Conservation (phyloP, 2,329 filamentous ascomycete species). For the Aspergillus sp. region DNA sequence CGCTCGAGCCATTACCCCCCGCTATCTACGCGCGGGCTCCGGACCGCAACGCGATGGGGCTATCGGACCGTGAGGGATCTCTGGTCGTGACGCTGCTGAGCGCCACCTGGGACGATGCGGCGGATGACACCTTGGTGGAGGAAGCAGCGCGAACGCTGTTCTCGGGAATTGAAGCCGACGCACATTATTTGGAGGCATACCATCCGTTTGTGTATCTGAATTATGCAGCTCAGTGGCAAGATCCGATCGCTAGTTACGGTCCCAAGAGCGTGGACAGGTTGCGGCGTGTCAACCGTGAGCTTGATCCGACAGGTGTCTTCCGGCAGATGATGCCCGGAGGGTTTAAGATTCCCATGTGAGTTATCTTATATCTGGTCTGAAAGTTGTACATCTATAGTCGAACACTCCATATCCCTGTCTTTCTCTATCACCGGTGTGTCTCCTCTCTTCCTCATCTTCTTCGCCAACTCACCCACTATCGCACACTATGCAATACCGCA, state of each 20-base stretch:
- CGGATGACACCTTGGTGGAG: neutral
- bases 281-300: neutral
- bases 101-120: neutral
- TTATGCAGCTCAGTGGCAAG: slow-evolving; percentile 2
- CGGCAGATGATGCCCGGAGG: neutral
- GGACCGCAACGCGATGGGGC: neutral
- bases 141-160: neutral
- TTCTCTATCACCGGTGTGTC: too few species aligned
- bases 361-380: neutral
- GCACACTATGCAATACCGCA: too few species aligned
- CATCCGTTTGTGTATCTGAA: slow-evolving; percentile 3
- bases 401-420: too few species aligned
- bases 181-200: neutral
- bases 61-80: neutral
- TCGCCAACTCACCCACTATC: too few species aligned
- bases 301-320: neutral
- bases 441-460: too few species aligned
- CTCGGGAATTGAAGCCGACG: neutral
- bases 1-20: neutral
- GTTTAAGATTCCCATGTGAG: neutral
- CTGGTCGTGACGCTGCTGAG: neutral
- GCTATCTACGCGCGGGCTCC: neutral
- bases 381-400: too few species aligned
- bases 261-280: neutral
- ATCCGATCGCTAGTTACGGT: slow-evolving; percentile 1